Base-by-base conservation (phyloP, 768 basidiomycete genomes). In the Collybia nuda region DNA sequence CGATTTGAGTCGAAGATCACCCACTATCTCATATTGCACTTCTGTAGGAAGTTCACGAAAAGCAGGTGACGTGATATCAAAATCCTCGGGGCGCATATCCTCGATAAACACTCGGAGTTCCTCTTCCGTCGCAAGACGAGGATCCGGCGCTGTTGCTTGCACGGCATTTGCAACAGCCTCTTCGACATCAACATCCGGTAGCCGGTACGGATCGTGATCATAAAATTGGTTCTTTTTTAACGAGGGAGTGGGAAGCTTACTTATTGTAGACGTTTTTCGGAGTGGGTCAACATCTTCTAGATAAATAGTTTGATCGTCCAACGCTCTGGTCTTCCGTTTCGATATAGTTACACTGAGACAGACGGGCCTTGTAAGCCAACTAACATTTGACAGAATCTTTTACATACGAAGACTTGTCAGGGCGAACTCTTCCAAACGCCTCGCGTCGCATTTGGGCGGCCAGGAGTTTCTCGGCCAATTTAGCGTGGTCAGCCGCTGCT, bases 11-110 rank as follows among this genome's bases (percentile, higher is more conserved):
- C 97, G 84, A 42, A 98, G 75, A 71, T 99, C 97, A 47, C 96
- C 95, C 28, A 98, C 86, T 56, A 99, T 96, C 71, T 99, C 97
- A 68, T 98, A 99, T 60, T 99, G 93, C 18, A 97, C 84, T 66
- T 98, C 95, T 0, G 93, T 96, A 2, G 97, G 95, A 2, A 98
- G 81, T 54, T 92, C 90, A 19, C 86, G 82, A 65, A 99, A 99
- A 17, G 86, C 91, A 4, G 91, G 80, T 1, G 94, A 94, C 15
- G 85, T 79, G 48, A 97, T 81, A 62, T 98, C 96, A 59, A 98
- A 91, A 62, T 98, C 94, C 60, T 94, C 93, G 0, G 95, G 94
- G 1, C 87, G 84, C 86, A 98, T 95, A 40, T 95, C 90, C 51
- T 98, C 94, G 55, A 98, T 97, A 69, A 98, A 98, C 1, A 81